Percentiles rank a stretch among this genome's conserved stretches.
Conservation (phyloP, 2,329 filamentous ascomycete species). For the Ambrosiella xylebori region DNA sequence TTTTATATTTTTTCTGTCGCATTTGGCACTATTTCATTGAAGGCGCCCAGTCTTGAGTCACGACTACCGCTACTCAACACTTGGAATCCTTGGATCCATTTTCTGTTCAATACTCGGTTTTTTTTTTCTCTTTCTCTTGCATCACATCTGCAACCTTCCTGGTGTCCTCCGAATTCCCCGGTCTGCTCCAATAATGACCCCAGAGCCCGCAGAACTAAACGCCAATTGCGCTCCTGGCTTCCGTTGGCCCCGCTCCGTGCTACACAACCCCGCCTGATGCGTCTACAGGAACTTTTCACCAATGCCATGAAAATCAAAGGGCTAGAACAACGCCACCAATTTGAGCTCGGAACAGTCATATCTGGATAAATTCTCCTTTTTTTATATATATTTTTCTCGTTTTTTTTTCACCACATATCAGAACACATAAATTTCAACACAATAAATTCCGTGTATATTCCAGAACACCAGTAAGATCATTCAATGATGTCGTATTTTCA, state of each 20-base stretch:
- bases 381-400: not conserved
- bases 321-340: not conserved
- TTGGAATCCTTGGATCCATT: not conserved
- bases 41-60: not conserved
- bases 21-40: too few relatives aligned
- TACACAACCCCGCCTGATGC: not conserved
- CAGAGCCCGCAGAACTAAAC: not conserved
- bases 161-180: not conserved
- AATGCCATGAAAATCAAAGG: not conserved
- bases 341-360: not conserved
- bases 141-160: not conserved
- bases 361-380: not conserved
- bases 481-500: too few relatives aligned
- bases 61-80: not conserved
- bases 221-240: not conserved
- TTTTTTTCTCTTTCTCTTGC: not conserved
- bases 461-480: too few relatives aligned
- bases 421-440: too few relatives aligned
- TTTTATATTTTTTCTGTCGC: not conserved
- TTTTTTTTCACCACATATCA: not conserved
- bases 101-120: not conserved
- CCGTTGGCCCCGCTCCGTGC: not conserved
- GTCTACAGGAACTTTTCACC: not conserved
- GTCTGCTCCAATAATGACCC: not conserved
- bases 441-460: too few relatives aligned